Conservation (phyloP, 2,329 filamentous ascomycete genomes). For the Alternaria burnsii region DNA sequence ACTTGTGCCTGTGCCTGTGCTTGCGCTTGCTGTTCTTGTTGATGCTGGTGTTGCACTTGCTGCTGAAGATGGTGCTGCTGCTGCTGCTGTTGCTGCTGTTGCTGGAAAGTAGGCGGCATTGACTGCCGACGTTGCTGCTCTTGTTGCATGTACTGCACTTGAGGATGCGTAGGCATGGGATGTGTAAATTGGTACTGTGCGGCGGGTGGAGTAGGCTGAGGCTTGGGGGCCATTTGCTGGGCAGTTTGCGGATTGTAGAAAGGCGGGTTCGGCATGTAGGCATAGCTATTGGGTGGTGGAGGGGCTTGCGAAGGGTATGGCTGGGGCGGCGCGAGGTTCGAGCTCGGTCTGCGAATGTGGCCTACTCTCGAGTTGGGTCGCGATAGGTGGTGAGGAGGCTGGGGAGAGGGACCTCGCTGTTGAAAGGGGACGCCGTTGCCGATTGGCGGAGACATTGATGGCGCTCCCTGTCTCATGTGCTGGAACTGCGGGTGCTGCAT, state of each 20-base stretch:
- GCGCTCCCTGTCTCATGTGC: constrained; percentile 81
- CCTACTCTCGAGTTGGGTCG: constrained; percentile 78
- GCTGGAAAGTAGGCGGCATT: constrained; percentile 72
- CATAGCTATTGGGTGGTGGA: constrained; percentile 72
- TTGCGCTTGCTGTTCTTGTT: constrained; percentile 39
- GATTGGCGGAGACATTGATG: constrained; percentile 88
- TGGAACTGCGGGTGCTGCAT: constrained; percentile 70
- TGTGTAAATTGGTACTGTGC: constrained; percentile 58
- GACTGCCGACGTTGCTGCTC: constrained; percentile 79
- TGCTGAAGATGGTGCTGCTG: constrained; percentile 71
- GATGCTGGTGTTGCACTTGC: constrained; percentile 47
- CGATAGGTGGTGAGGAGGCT: constrained; percentile 74
- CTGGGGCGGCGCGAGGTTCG: constrained; percentile 73
- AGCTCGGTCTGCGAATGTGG: constrained; percentile 76
- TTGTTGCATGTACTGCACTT: constrained; percentile 74
- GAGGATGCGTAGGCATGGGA: constrained; percentile 56
- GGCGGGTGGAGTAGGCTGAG: constrained; percentile 50
- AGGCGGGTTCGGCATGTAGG: constrained; percentile 84
- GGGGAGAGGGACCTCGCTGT: constrained; percentile 80
- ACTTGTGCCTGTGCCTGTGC: constrained; percentile 60
- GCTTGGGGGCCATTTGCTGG: constrained; percentile 57
- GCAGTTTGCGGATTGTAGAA: constrained; percentile 78
- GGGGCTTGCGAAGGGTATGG: constrained; percentile 69
- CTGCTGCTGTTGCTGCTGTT: constrained; percentile 63
- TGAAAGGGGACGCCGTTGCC: constrained; percentile 75